Percentiles rank a stretch among this genome's conserved stretches.
Evolutionary conservation across 2,329 filamentous ascomycete genomes (phyloP).

Genomic region (Blastomyces gilchristii): DNA sequence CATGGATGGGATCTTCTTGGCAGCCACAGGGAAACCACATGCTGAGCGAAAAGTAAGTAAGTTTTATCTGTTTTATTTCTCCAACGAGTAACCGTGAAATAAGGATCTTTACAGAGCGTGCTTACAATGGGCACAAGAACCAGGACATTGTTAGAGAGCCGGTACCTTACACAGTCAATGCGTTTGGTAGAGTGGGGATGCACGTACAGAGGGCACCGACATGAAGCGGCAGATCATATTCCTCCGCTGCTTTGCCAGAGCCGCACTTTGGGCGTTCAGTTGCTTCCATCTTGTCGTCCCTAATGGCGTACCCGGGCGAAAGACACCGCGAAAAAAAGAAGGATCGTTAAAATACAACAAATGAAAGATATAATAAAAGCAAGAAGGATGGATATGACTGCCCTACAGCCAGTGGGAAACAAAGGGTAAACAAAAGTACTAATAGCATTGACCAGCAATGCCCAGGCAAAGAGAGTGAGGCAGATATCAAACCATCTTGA

Average conservation of each 20-base stretch:
- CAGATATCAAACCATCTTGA: conserved; percentile 1
- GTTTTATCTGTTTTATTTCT: not conserved
- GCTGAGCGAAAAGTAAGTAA: conserved; percentile 4
- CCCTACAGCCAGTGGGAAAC: not conserved
- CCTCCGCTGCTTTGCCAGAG: conserved; percentile 8
- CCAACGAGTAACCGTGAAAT: not conserved
- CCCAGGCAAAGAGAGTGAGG: conserved; percentile 1
- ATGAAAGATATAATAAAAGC: not conserved
- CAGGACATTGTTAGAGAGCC: not conserved
- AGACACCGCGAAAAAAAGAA: conserved; percentile 7
- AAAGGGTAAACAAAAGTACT: conserved; percentile 1
- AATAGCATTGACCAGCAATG: conserved; percentile 13
- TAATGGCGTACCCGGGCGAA: conserved; percentile 1
- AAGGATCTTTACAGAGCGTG: conserved; percentile 8
- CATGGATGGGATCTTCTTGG: conserved; percentile 25
- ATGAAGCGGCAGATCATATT: conserved; percentile 17
- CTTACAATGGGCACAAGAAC: conserved; percentile 13
- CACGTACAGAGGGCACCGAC: conserved; percentile 15
- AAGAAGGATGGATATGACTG: not conserved
- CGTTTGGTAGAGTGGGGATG: not conserved
- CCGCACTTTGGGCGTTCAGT: conserved; percentile 13
- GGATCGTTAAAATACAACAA: not conserved
- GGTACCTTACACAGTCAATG: not conserved
- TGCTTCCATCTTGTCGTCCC: conserved; percentile 10
- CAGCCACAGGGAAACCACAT: conserved; percentile 36